phyloP scores from a whole-genome alignment of 495 filamentous ascomycete genomes.

The Penicillium argentinense region DNA sequence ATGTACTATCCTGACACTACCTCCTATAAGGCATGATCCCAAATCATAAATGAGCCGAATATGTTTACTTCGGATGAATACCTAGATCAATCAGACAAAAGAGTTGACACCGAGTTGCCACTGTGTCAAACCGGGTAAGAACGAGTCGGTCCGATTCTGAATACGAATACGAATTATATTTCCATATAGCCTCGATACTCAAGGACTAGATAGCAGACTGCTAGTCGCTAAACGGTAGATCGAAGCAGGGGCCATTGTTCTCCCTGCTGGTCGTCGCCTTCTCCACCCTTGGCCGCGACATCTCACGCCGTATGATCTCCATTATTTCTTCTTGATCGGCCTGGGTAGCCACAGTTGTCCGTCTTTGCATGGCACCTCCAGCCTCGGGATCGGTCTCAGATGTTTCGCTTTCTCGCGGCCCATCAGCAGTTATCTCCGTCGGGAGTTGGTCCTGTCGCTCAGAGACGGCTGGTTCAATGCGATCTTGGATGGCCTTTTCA shows the following conservation, averaged over 20 bases:
- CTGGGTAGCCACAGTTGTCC: slow-evolving; percentile 3
- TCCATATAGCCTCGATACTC: too few relatives aligned
- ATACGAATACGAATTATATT: too few relatives aligned
- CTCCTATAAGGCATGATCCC: too few relatives aligned
- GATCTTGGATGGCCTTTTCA: slow-evolving; percentile 21
- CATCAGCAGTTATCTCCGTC: too few relatives aligned
- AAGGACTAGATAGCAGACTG: not conserved
- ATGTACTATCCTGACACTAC: too few relatives aligned
- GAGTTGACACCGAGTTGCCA: too few relatives aligned
- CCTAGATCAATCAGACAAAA: too few relatives aligned
- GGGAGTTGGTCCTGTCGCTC: slow-evolving; percentile 2
- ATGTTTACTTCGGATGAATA: too few relatives aligned
- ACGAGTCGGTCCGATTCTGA: too few relatives aligned
- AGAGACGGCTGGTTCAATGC: slow-evolving; percentile 26
- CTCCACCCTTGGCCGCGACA: slow-evolving; percentile 12
- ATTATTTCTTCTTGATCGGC: slow-evolving; percentile 11
- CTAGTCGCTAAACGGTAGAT: slow-evolving; percentile 12
- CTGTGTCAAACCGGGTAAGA: too few relatives aligned
- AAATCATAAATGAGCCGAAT: too few relatives aligned
- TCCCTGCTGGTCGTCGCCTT: slow-evolving; percentile 1
- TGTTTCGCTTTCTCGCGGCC: not conserved
- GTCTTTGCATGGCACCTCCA: not conserved
- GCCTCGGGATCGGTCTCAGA: slow-evolving; percentile 1
- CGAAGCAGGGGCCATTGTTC: slow-evolving; percentile 14
- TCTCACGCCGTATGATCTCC: slow-evolving; percentile 14